Conservation (phyloP, 129 eudicot species). For the Cynara cardunculus region DNA sequence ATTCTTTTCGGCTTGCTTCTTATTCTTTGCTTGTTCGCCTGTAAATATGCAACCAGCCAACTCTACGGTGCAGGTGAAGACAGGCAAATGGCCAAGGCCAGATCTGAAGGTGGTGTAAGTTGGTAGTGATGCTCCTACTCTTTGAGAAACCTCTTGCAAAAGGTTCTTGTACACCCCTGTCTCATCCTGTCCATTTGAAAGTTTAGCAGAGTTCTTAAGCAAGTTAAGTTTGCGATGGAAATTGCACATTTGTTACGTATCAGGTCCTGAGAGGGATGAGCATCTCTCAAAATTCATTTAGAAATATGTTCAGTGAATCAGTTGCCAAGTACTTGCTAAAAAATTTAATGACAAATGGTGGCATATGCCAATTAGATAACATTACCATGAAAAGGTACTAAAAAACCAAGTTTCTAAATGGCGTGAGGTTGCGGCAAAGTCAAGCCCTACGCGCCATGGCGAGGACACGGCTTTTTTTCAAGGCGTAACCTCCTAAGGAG, state of each 20-base stretch:
- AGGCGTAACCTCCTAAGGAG: too few species aligned
- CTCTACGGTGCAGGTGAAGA: slow-evolving; percentile 39
- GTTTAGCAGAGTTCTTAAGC: slow-evolving; percentile 6
- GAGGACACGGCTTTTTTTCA: too few species aligned
- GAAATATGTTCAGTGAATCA: too few species aligned
- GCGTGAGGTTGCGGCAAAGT: too few species aligned
- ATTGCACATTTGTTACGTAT: background rate
- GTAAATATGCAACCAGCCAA: slow-evolving; percentile 37
- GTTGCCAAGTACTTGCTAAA: too few species aligned
- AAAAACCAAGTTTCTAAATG: too few species aligned
- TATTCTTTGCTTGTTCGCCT: slow-evolving; percentile 43
- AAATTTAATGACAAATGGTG: too few species aligned
- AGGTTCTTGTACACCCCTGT: slow-evolving; percentile 49
- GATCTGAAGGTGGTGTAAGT: slow-evolving; percentile 36
- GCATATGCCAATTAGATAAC: too few species aligned
- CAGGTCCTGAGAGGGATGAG: too few species aligned
- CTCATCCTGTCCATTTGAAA: slow-evolving; percentile 30
- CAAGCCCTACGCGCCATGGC: too few species aligned
- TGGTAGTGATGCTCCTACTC: slow-evolving; percentile 48
- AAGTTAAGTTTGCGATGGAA: background rate
- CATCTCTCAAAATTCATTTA: background rate
- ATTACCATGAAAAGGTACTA: too few species aligned
- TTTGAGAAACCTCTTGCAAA: slow-evolving; percentile 43
- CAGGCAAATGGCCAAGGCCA: slow-evolving; percentile 39
- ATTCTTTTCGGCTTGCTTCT: slow-evolving; percentile 44